Evolutionary conservation across 495 filamentous ascomycete genomes (phyloP).

Genomic region (Xylaria nigripes): DNA sequence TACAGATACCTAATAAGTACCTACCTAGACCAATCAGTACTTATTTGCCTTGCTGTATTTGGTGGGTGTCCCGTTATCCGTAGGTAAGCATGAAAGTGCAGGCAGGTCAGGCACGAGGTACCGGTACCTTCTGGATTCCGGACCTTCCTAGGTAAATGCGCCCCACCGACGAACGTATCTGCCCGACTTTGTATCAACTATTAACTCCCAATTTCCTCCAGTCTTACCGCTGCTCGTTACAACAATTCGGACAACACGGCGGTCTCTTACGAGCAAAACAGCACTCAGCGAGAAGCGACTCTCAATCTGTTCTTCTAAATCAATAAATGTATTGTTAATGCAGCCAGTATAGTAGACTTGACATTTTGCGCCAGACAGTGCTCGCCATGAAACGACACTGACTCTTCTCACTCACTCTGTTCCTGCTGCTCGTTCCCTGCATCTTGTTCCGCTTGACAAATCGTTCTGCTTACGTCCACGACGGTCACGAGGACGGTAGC

Average conservation of each 20-base stretch:
- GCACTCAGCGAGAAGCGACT: not conserved
- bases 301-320: not conserved
- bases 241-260: conserved; percentile 3
- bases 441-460: not conserved
- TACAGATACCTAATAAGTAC: too few relatives aligned
- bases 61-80: not conserved
- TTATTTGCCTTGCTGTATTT: too few relatives aligned
- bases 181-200: conserved; percentile 5
- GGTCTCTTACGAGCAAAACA: not conserved
- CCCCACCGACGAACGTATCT: conserved; percentile 14
- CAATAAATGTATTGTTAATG: conserved; percentile 14
- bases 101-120: not conserved
- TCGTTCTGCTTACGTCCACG: not conserved
- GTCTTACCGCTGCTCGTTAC: conserved; percentile 6
- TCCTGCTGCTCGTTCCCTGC: not conserved
- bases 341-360: conserved; percentile 4
- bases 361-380: conserved; percentile 4
- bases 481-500: not conserved
- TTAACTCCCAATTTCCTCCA: conserved; percentile 10
- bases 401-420: not conserved
- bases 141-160: not conserved
- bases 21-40: too few relatives aligned
- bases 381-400: conserved; percentile 13
- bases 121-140: too few relatives aligned
- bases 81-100: not conserved